These are phyloP conservation scores for Neofusicoccum umdonicola DNA, from an alignment of 2,329 filamentous ascomycete species.

Conservation along the genomic window DNA sequence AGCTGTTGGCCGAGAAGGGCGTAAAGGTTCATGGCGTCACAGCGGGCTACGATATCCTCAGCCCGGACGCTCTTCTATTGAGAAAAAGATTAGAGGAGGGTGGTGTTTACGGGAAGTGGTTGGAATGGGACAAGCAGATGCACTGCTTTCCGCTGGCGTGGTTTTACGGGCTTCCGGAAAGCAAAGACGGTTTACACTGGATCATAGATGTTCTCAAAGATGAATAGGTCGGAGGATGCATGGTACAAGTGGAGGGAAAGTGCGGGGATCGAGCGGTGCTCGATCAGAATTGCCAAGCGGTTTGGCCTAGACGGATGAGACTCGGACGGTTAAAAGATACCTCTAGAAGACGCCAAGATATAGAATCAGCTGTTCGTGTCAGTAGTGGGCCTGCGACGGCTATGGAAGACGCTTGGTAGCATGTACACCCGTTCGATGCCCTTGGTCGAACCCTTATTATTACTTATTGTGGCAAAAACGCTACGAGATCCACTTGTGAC, in stretches of 20 bases:
- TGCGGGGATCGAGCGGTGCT: background rate
- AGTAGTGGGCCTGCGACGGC: too few relatives aligned
- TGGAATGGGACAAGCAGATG: slow-evolving; percentile 61
- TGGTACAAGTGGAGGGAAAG: background rate
- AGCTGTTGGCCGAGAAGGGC: slow-evolving; percentile 35
- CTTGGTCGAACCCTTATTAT: background rate
- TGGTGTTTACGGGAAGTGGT: slow-evolving; percentile 53
- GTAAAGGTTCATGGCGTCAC: slow-evolving; percentile 54
- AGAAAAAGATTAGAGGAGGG: slow-evolving; percentile 44
- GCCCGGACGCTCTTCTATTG: slow-evolving; percentile 52
- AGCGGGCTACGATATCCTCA: slow-evolving; percentile 53
- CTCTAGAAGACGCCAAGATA: background rate
- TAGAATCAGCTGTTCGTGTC: background rate
- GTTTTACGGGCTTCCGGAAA: slow-evolving; percentile 49
- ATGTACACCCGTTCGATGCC: too few relatives aligned
- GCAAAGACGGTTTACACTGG: slow-evolving; percentile 47
- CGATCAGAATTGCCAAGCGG: background rate
- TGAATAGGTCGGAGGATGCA: background rate
- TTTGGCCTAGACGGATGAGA: too few relatives aligned
- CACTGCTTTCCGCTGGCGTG: slow-evolving; percentile 57
- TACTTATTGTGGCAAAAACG: background rate
- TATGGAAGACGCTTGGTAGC: too few relatives aligned
- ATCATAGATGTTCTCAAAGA: slow-evolving; percentile 36
- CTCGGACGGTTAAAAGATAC: background rate
- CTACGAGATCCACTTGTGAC: background rate